These are phyloP conservation scores for Geotrichum reessii DNA, from an alignment of 1,139 yeast genomes.

Conservation along the genomic window DNA sequence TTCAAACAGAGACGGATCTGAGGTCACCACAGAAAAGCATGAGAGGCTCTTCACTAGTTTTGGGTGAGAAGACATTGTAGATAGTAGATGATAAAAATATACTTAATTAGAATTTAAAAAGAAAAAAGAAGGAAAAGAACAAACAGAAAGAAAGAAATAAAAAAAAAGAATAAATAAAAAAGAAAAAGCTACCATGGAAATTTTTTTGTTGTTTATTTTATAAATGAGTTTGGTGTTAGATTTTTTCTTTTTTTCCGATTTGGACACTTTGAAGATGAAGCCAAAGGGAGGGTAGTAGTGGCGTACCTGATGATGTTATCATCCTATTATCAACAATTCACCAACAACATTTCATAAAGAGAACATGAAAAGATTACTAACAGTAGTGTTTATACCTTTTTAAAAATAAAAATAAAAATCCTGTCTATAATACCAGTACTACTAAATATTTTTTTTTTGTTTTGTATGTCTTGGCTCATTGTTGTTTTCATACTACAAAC, in stretches of 20 bases:
- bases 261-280: neutral
- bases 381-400: too few relatives aligned
- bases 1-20: slow-evolving; percentile 42
- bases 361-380: too few relatives aligned
- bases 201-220: neutral
- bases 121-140: too few relatives aligned
- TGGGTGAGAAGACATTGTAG: slow-evolving; percentile 19
- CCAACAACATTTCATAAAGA: too few relatives aligned
- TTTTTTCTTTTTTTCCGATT: too few relatives aligned
- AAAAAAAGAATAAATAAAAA: neutral
- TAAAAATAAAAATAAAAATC: too few relatives aligned
- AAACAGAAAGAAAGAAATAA: too few relatives aligned
- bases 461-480: too few relatives aligned
- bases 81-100: neutral
- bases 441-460: too few relatives aligned
- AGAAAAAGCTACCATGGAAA: neutral
- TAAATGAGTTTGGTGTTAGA: neutral
- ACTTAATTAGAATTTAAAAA: neutral
- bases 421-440: too few relatives aligned
- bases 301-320: neutral
- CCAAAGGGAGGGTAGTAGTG: too few relatives aligned
- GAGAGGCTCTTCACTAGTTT: slow-evolving; percentile 32
- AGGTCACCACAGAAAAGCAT: slow-evolving; percentile 56
- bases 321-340: neutral
- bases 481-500: neutral